Evolutionary conservation across 768 basidiomycete genomes (phyloP).

Genomic region (Collybia mongolica): DNA sequence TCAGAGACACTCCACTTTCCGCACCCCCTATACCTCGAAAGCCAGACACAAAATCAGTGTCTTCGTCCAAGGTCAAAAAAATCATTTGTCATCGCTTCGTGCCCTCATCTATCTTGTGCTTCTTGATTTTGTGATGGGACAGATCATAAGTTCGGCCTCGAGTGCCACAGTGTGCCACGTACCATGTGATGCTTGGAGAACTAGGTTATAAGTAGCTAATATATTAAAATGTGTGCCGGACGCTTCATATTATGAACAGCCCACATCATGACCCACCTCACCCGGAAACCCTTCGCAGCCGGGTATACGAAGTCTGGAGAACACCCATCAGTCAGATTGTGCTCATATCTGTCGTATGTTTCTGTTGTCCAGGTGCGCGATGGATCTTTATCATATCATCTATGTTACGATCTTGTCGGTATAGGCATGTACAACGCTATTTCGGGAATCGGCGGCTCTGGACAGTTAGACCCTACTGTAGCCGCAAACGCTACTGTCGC

Average conservation of each 20-base stretch:
- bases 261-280: conserved; percentile 2
- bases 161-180: conserved; percentile 1
- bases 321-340: conserved; percentile 25
- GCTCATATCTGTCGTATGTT: conserved; percentile 25
- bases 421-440: conserved; percentile 30
- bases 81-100: no score
- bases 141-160: no score
- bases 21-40: no score
- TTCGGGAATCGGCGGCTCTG: conserved; percentile 25
- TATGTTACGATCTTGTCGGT: neutral
- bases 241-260: neutral
- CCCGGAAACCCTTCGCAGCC: conserved; percentile 2
- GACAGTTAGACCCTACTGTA: conserved; percentile 26
- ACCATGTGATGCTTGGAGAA: conserved; percentile 13
- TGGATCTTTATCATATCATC: neutral
- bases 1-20: no score
- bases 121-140: no score
- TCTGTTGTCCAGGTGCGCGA: conserved; percentile 25
- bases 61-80: no score
- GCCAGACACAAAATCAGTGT: no score
- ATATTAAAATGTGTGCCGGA: neutral
- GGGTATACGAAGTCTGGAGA: conserved; percentile 16
- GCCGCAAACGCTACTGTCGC: conserved; percentile 28
- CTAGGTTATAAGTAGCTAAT: conserved; percentile 4
- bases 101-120: no score